phyloP scores from a whole-genome alignment of 805 yeast species.

The Sugiyamaella lignohabitans region DNA sequence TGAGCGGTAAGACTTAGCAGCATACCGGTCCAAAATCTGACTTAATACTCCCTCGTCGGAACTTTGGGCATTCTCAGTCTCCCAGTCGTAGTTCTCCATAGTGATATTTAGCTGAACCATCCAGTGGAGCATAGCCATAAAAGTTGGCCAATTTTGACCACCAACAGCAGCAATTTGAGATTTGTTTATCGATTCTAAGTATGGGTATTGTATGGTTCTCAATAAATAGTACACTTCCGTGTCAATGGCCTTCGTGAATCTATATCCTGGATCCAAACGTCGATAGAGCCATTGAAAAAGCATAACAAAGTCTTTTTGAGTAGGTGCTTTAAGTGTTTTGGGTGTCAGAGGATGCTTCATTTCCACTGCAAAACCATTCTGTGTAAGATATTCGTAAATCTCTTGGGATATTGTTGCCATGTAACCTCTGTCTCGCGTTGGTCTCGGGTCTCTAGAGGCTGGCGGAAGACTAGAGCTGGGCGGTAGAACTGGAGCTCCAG shows the following conservation, averaged over 20 bases:
- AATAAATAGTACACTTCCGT: conserved; percentile 65
- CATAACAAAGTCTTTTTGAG: conserved; percentile 75
- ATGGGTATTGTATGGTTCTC: conserved; percentile 68
- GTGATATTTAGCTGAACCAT: conserved; percentile 50
- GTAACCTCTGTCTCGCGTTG: conserved; percentile 64
- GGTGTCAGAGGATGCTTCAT: conserved; percentile 62
- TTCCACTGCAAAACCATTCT: conserved; percentile 65
- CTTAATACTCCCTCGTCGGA: conserved; percentile 42
- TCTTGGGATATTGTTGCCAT: conserved; percentile 62
- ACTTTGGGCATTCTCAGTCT: conserved; percentile 30
- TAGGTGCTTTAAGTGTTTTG: conserved; percentile 65
- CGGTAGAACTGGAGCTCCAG: not conserved
- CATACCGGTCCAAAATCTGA: conserved; percentile 52
- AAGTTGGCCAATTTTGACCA: conserved; percentile 74
- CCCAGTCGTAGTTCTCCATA: conserved; percentile 36
- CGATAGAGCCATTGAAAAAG: conserved; percentile 76
- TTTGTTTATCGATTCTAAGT: conserved; percentile 69
- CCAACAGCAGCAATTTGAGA: conserved; percentile 89
- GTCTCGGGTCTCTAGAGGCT: conserved; percentile 55
- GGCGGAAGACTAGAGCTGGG: not conserved
- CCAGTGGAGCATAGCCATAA: conserved; percentile 82
- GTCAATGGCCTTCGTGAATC: conserved; percentile 62
- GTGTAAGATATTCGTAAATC: conserved; percentile 54
- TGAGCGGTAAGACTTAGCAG: conserved; percentile 58
- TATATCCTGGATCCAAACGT: conserved; percentile 72